Evolutionary conservation across 352 stramenopile species (phyloP).

Genomic region (Phytophthora sojae): DNA sequence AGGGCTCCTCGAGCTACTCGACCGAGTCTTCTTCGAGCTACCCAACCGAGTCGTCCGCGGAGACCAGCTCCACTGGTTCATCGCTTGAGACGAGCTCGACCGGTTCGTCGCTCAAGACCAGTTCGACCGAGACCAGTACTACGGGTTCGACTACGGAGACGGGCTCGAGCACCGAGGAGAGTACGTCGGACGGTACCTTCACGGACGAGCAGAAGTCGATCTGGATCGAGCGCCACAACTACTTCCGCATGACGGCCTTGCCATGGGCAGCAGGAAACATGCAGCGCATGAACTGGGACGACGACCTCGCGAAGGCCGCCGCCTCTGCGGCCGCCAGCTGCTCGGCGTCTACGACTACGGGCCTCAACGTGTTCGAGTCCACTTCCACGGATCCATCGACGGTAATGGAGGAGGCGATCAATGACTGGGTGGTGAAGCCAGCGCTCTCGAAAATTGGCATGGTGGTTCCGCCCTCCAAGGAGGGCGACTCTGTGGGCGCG

Average conservation of each 20-base stretch:
- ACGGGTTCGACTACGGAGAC: conserved; percentile 14
- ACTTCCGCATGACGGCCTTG: conserved; percentile 68
- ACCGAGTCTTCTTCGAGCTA: conserved; percentile 17
- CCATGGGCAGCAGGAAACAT: conserved; percentile 73
- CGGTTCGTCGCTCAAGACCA: neutral
- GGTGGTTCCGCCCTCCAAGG: conserved; percentile 19
- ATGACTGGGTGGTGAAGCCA: conserved; percentile 57
- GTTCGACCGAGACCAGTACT: neutral
- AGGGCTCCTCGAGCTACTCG: conserved; percentile 1
- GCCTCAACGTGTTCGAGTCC: conserved; percentile 60
- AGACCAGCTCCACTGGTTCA: conserved; percentile 8
- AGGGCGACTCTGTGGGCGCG: conserved; percentile 59
- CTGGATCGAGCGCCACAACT: conserved; percentile 81
- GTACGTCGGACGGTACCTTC: conserved; percentile 33
- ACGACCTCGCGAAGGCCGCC: conserved; percentile 55
- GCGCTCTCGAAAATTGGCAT: conserved; percentile 44
- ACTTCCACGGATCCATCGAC: conserved; percentile 37
- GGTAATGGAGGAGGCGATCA: conserved; percentile 63
- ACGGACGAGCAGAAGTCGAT: conserved; percentile 57
- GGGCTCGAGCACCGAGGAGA: conserved; percentile 15
- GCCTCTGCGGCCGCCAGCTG: conserved; percentile 48
- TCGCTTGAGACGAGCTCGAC: conserved; percentile 5
- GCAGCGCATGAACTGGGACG: conserved; percentile 71
- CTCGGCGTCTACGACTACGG: conserved; percentile 39
- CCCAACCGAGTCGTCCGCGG: conserved; percentile 1